Evolutionary conservation across 176 grass and related monocot species (phyloP).

Genomic region (Oryza nivara): DNA sequence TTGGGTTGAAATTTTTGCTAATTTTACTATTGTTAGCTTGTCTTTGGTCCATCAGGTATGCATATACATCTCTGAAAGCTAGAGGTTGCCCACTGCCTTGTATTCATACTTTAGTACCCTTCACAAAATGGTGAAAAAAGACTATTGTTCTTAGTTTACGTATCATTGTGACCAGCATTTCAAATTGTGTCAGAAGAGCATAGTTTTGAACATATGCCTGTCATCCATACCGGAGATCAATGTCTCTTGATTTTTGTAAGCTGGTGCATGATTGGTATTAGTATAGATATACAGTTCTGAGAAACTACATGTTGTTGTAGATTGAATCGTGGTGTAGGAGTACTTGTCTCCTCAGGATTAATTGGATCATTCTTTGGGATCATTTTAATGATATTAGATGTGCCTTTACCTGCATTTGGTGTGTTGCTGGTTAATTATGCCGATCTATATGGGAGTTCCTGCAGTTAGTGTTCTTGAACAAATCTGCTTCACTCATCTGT

Average conservation of each 20-base stretch:
- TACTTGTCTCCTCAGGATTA: constrained; percentile 8
- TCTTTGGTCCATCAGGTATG: background rate
- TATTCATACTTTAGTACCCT: background rate
- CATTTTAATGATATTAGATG: constrained; percentile 5
- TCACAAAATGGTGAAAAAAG: constrained; percentile 2
- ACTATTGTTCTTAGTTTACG: background rate
- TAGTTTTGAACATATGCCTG: background rate
- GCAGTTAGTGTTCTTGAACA: background rate
- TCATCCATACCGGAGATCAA: background rate
- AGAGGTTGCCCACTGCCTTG: background rate
- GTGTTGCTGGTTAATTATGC: constrained; percentile 14
- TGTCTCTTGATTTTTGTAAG: constrained; percentile 9
- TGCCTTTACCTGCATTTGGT: background rate
- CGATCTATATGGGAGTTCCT: constrained; percentile 14
- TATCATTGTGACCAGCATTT: background rate
- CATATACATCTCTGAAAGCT: background rate
- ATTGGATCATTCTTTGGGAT: background rate
- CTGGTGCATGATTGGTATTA: background rate
- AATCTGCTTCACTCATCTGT: constrained; percentile 13
- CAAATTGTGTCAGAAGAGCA: background rate
- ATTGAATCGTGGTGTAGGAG: background rate
- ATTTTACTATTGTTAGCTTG: background rate
- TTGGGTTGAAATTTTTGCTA: constrained; percentile 3
- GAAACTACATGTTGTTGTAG: background rate
- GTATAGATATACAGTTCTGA: background rate